phyloP scores from a whole-genome alignment of 352 stramenopile species.

The Globisporangium acanthophoron region DNA sequence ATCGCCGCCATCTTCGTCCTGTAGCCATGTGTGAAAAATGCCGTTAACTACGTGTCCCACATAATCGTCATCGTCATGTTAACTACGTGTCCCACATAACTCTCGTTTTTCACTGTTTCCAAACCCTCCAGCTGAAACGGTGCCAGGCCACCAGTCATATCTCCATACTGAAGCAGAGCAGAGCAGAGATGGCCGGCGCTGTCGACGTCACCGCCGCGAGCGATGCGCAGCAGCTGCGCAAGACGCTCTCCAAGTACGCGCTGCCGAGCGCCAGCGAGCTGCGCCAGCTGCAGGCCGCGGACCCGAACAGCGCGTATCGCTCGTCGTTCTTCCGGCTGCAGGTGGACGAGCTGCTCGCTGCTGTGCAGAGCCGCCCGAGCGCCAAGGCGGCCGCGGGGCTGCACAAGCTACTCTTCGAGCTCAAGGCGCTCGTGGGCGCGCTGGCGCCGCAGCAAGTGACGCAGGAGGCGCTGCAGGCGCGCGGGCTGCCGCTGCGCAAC shows the following conservation, averaged over 20 bases:
- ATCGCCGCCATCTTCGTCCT: no score
- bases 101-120: not conserved
- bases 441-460: constrained; percentile 72
- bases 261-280: constrained; percentile 85
- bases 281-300: constrained; percentile 66
- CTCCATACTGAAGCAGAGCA: no score
- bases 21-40: no score
- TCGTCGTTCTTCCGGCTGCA: constrained; percentile 86
- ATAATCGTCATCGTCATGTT: no score
- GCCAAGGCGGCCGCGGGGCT: constrained; percentile 39
- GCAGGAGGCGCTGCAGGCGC: constrained; percentile 52
- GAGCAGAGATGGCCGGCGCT: constrained; percentile 9
- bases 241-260: constrained; percentile 84
- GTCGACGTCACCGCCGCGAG: not conserved
- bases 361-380: constrained; percentile 49
- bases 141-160: not conserved
- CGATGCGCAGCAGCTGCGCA: constrained; percentile 48
- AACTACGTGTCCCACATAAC: not conserved
- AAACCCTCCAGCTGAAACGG: not conserved
- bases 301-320: constrained; percentile 67
- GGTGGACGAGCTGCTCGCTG: constrained; percentile 80
- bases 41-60: no score
- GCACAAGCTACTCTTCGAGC: constrained; percentile 71
- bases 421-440: constrained; percentile 71
- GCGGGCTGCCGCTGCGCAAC: constrained; percentile 56